A percentile compares a stretch with the other conserved stretches of the same genome.
These are phyloP conservation scores for Chalciporus piperatus DNA, from an alignment of 768 basidiomycete species.

Conservation along the genomic window DNA sequence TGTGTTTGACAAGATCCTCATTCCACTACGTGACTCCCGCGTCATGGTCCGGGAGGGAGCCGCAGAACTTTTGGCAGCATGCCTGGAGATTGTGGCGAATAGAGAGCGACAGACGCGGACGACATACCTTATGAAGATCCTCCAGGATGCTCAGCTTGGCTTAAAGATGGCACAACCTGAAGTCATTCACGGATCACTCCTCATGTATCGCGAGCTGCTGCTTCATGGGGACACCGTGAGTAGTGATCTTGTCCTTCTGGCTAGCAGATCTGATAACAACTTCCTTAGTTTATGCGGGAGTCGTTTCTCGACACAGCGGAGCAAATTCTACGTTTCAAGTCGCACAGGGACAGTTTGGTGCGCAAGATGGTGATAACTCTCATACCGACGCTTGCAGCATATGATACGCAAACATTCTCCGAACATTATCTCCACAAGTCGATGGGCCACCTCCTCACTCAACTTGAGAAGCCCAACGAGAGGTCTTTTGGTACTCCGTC, in stretches of 20 bases:
- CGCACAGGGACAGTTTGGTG: conserved; percentile 83
- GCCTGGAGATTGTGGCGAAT: conserved; percentile 80
- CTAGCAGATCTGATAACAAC: conserved; percentile 1
- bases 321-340: conserved; percentile 83
- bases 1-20: conserved; percentile 91
- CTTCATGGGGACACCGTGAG: conserved; percentile 93
- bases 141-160: conserved; percentile 83
- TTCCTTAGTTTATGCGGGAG: conserved; percentile 78
- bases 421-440: conserved; percentile 89
- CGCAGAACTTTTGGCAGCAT: conserved; percentile 89
- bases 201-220: conserved; percentile 88
- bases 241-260: conserved; percentile 1
- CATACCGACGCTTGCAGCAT: conserved; percentile 91
- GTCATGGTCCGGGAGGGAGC: conserved; percentile 91
- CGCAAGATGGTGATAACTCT: conserved; percentile 94
- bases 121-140: conserved; percentile 74
- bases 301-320: conserved; percentile 86
- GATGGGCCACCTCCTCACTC: conserved; percentile 88
- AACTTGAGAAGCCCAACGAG: conserved; percentile 86
- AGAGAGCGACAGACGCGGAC: conserved; percentile 66
- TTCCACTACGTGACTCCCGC: conserved; percentile 84
- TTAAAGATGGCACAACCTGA: conserved; percentile 80
- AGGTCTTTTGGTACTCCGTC: conserved; percentile 68
- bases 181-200: conserved; percentile 86
- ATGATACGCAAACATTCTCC: conserved; percentile 90